Evolutionary conservation across 2,329 filamentous ascomycete genomes (phyloP), one percentile per base, ranked within the genome.

Genomic region (Sporothrix humicola): DNA sequence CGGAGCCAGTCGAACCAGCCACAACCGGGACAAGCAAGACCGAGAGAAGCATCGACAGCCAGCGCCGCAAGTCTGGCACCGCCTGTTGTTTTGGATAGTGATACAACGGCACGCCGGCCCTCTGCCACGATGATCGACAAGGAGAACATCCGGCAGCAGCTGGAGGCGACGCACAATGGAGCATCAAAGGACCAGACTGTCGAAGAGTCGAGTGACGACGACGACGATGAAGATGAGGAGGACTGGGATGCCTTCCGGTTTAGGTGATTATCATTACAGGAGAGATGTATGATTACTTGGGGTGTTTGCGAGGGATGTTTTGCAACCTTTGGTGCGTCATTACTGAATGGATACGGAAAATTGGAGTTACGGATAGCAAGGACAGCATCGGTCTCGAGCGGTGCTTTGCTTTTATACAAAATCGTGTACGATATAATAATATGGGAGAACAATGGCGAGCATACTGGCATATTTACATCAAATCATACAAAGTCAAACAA

Each of bases 211-310:
- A 85, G 15, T 12, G 83, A 83, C 0, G 80, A 80, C 2, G 82
- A 82, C 0, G 85, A 86, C 4, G 84, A 85, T 0, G 83, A 85
- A 0, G 84, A 84, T 0, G 84, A 83, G 1, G 85, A 87, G 58
- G 89, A 90, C 72, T 92, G 90, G 81, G 88, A 88, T 74, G 88
- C 85, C 1, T 91, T 91, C 76, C 81, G 87, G 46, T 88, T 89
- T 76, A 81, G 81, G 56, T 79, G 77, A 17, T 76, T 37, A 37
- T 2, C 31, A 37, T 37, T 37, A 37, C 74, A 48, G 17, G 12
- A 7, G n/a, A 10, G 42, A 17, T 26, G 61, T 46, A 65, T 37
- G 9, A 46, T n/a, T 23, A 56, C 6, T 54, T 46, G 56, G 50
- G 13, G 7, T 10, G n/a, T 52, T 61, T 71, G 46, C n/a, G 23